Conservation (phyloP, 2,329 filamentous ascomycete genomes). For the Capronia americana region DNA sequence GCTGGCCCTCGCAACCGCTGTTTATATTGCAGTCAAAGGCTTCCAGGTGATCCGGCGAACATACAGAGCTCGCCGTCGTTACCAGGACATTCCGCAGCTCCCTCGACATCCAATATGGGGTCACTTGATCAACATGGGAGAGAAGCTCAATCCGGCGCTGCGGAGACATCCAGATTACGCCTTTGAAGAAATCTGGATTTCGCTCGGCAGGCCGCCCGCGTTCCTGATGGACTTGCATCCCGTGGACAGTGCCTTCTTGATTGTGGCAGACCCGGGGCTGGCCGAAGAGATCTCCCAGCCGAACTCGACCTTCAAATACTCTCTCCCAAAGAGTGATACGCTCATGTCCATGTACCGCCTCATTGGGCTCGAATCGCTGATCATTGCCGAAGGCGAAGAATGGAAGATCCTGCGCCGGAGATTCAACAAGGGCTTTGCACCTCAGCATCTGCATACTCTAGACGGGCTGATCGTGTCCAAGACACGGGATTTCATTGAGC, state of each 20-base stretch:
- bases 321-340: constrained; percentile 42
- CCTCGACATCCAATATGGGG: constrained; percentile 34
- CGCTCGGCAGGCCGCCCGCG: constrained; percentile 33
- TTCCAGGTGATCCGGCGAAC: constrained; percentile 1
- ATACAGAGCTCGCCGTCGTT: constrained; percentile 12
- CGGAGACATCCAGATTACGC: constrained; percentile 35
- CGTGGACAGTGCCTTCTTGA: constrained; percentile 45
- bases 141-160: constrained; percentile 29
- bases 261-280: constrained; percentile 49
- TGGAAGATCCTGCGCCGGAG: constrained; percentile 48
- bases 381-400: constrained; percentile 48
- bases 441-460: constrained; percentile 47
- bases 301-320: constrained; percentile 46
- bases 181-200: constrained; percentile 35
- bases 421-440: constrained; percentile 51
- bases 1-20: background rate
- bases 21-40: constrained; percentile 14
- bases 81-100: constrained; percentile 28
- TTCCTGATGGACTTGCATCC: constrained; percentile 52
- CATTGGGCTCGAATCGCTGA: constrained; percentile 44
- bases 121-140: constrained; percentile 33
- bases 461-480: constrained; percentile 40
- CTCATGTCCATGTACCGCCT: constrained; percentile 42
- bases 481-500: constrained; percentile 30
- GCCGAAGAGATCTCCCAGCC: constrained; percentile 50